Conservation (phyloP, 331 rosid genomes). For the Stylosanthes scabra region DNA sequence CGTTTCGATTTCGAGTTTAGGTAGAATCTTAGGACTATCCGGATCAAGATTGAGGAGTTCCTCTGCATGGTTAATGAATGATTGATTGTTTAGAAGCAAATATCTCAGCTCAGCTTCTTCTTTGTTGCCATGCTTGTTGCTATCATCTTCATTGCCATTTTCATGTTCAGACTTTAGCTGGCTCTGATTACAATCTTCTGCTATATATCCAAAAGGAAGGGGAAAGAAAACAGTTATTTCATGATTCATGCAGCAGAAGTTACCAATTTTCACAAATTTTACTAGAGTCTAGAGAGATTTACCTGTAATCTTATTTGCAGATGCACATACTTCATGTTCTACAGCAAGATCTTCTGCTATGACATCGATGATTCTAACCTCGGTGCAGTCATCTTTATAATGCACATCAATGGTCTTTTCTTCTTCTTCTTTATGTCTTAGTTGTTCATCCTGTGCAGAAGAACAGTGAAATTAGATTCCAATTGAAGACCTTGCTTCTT, state of each 20-base stretch:
- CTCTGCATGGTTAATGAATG: constrained; percentile 65
- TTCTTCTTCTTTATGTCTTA: constrained; percentile 51
- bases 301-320: constrained; percentile 54
- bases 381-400: constrained; percentile 44
- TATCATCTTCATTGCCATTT: constrained; percentile 32
- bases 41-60: constrained; percentile 60
- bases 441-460: constrained; percentile 54
- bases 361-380: constrained; percentile 38
- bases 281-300: constrained; percentile 34
- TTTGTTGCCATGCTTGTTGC: constrained; percentile 19
- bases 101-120: constrained; percentile 44
- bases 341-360: constrained; percentile 39
- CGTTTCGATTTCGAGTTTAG: constrained; percentile 36
- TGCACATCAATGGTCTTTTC: constrained; percentile 40
- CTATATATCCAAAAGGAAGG: constrained; percentile 6
- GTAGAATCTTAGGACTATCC: constrained; percentile 47
- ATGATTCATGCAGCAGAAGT: constrained; percentile 13
- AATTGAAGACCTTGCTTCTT: constrained; percentile 22
- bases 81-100: constrained; percentile 63
- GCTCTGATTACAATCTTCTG: constrained; percentile 51
- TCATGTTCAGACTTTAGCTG: constrained; percentile 40
- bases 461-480: constrained; percentile 38
- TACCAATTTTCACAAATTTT: background rate
- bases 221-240: constrained; percentile 16
- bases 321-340: constrained; percentile 43